Evolutionary conservation across 176 grass and related monocot genomes (phyloP).

Genomic region (Otatea glauca): DNA sequence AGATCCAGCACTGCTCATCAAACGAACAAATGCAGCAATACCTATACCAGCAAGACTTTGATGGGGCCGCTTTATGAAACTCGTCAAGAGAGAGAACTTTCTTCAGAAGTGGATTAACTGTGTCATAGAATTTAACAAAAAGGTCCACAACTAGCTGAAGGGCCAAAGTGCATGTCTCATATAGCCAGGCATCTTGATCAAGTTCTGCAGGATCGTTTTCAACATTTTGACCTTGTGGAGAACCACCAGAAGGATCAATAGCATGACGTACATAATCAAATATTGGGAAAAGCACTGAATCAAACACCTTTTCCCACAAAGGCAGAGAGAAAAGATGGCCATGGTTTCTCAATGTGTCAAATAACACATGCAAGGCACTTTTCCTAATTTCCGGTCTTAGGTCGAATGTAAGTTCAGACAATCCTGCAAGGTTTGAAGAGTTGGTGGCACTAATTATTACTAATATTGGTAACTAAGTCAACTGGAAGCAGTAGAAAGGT

Average conservation of each 20-base stretch:
- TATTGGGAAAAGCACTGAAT: conserved; percentile 99
- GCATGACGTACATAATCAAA: conserved; percentile 99
- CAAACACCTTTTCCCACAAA: conserved; percentile 99
- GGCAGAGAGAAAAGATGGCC: conserved; percentile 97
- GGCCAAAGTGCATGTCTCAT: conserved; percentile 96
- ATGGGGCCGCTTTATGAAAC: conserved; percentile 96
- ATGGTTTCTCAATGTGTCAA: conserved; percentile 98
- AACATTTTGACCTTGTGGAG: conserved; percentile 63
- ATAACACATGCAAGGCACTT: conserved; percentile 95
- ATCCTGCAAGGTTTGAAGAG: conserved; percentile 64
- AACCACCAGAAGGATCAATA: conserved; percentile 81
- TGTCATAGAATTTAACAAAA: conserved; percentile 98
- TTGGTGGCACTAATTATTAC: conserved; percentile 37
- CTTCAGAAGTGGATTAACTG: conserved; percentile 85
- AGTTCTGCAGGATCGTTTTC: conserved; percentile 73
- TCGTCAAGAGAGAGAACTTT: conserved; percentile 96
- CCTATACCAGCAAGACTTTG: conserved; percentile 99
- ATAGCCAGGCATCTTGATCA: conserved; percentile 99
- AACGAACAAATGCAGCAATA: conserved; percentile 95
- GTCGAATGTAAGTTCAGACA: conserved; percentile 98
- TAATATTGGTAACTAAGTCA: conserved; percentile 35
- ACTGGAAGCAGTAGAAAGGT: conserved; percentile 36
- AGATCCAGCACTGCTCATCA: conserved; percentile 97
- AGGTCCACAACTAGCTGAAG: conserved; percentile 99
- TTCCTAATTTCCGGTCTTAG: conserved; percentile 97